phyloP scores from a whole-genome alignment of 495 filamentous ascomycete species.

The Wilcoxina mikolae region DNA sequence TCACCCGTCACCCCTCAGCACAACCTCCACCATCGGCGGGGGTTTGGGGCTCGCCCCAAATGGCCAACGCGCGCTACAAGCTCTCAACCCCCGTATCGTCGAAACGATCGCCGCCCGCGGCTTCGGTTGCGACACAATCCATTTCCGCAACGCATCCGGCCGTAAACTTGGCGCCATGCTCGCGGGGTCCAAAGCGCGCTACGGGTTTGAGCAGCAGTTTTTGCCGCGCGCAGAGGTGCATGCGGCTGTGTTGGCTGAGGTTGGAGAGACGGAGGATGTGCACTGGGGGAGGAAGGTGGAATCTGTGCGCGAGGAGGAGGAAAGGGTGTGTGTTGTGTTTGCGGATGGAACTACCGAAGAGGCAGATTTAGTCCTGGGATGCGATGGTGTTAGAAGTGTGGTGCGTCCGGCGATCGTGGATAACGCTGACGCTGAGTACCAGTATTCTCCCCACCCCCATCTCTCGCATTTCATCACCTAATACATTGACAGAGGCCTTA shows the following conservation, averaged over 20 bases:
- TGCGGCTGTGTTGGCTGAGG: conserved; percentile 19
- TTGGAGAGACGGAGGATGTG: conserved; percentile 25
- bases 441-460: neutral
- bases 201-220: conserved; percentile 16
- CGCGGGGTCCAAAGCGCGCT: neutral
- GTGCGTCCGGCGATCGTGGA: conserved; percentile 10
- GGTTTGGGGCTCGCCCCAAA: conserved; percentile 10
- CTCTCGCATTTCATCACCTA: neutral
- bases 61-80: conserved; percentile 8
- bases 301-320: conserved; percentile 12
- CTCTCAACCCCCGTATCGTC: conserved; percentile 30
- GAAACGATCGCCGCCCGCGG: conserved; percentile 35
- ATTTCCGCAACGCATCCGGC: conserved; percentile 6
- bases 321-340: conserved; percentile 19
- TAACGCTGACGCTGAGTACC: conserved; percentile 36
- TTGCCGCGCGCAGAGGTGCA: conserved; percentile 29
- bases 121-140: conserved; percentile 27
- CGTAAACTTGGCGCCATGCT: neutral
- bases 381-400: conserved; percentile 13
- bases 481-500: conserved; percentile 5
- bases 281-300: conserved; percentile 26
- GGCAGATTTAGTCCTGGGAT: conserved; percentile 23
- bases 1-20: conserved; percentile 2
- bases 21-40: neutral
- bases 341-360: conserved; percentile 23